Base-by-base conservation (phyloP, 1,139 yeast genomes). In the Debaryomyces subglobosus region DNA sequence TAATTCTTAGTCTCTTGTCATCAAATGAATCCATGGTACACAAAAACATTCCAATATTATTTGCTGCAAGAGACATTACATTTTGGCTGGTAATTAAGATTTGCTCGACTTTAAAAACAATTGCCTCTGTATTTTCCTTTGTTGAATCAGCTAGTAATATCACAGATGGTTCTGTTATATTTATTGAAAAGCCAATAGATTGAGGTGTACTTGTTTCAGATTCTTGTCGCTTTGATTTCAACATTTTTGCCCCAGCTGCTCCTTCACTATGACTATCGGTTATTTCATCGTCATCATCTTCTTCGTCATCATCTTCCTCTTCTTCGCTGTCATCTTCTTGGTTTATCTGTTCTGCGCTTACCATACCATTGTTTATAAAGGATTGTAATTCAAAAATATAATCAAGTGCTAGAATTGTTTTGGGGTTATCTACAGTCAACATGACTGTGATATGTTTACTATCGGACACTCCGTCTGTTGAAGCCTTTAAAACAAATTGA, bases 51-150 rank as follows among this genome's bases (percentile, higher is more conserved):
- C 99, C 98, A 47, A 91, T 81, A 53, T 88, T 89, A 55, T 85
- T 82, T 0, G 89, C 86, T 15, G 92, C 84, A 7, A 91, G 65
- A 1, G 92, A 81, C 10, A 78, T 64, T 2, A 82, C 77, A 51
- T 84, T 82, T 58, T 88, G 91, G 52, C 88, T 84, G 0, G 94
- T 80, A 3, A 90, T 60, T 42, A 88, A 70, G 7, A 92, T 68
- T 59, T 92, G 97, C 49, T 87, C 96, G 15, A 91, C 84, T 57
- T 89, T 89, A 67, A 94, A 87, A 1, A 94, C 97, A 51, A 94
- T 79, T 0, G 99, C 99, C 58, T 92, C 96, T 0, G 96, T 83
- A 53, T 85, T 79, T 2, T 67, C 62, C 10, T 77, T 72, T 1
- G 86, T 77, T 1, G 97, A 89, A 62, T 92, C 90, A 0, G 97